phyloP scores from a whole-genome alignment of 2,329 filamentous ascomycete species.

The Phialophora macrospora region DNA sequence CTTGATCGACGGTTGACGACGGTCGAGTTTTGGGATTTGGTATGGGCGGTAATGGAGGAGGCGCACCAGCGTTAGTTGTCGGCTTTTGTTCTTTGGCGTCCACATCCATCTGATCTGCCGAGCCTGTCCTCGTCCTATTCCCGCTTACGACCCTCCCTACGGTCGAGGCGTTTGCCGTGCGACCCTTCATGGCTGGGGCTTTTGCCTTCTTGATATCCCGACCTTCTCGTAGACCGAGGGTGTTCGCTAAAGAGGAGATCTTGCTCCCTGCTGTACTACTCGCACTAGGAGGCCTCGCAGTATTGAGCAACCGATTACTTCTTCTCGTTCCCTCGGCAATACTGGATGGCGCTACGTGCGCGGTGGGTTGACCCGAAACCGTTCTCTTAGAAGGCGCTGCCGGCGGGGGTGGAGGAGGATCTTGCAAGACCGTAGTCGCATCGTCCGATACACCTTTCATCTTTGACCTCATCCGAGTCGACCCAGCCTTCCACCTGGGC shows the following conservation, averaged over 20 bases:
- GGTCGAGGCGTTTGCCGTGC: slow-evolving; percentile 67
- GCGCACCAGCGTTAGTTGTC: slow-evolving; percentile 38
- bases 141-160: slow-evolving; percentile 89
- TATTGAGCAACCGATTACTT: slow-evolving; percentile 73
- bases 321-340: slow-evolving; percentile 63
- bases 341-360: slow-evolving; percentile 56
- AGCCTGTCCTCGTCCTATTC: slow-evolving; percentile 75
- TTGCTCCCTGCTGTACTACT: slow-evolving; percentile 53
- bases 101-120: slow-evolving; percentile 65
- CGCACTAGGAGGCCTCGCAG: slow-evolving; percentile 65
- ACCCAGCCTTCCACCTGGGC: slow-evolving; percentile 66
- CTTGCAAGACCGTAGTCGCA: slow-evolving; percentile 42
- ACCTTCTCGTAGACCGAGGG: slow-evolving; percentile 64
- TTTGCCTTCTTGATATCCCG: slow-evolving; percentile 84
- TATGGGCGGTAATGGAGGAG: slow-evolving; percentile 41
- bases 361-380: slow-evolving; percentile 77
- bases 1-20: slow-evolving; percentile 51
- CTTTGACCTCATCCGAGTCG: slow-evolving; percentile 50
- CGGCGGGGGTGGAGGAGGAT: slow-evolving; percentile 42
- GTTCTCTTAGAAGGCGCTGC: slow-evolving; percentile 73
- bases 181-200: slow-evolving; percentile 72
- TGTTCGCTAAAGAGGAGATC: slow-evolving; percentile 62
- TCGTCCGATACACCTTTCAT: slow-evolving; percentile 49
- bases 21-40: slow-evolving; percentile 43
- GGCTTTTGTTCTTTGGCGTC: slow-evolving; percentile 66